These are phyloP conservation scores for Fusarium sp. DNA, from an alignment of 2,329 filamentous ascomycete genomes.

Conservation along the genomic window DNA sequence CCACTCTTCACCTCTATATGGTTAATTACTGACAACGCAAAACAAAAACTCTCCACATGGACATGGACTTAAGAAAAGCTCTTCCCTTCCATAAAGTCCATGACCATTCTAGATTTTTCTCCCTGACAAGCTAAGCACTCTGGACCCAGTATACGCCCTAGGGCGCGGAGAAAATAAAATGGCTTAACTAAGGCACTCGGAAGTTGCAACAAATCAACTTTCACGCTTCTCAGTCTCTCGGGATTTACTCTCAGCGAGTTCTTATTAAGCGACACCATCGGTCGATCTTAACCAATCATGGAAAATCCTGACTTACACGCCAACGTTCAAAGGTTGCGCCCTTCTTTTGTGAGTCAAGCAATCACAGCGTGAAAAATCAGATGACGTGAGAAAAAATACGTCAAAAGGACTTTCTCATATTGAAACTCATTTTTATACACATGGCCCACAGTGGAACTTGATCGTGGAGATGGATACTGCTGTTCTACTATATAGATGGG, in stretches of 20 bases:
- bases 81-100: neutral
- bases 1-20: neutral
- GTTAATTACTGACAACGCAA: neutral
- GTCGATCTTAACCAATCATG: slow-evolving; percentile 30
- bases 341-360: slow-evolving; percentile 23
- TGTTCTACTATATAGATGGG: slow-evolving; percentile 12
- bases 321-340: slow-evolving; percentile 19
- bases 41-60: neutral
- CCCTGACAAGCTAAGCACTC: neutral
- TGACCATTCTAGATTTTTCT: slow-evolving; percentile 14
- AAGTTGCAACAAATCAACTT: slow-evolving; percentile 1
- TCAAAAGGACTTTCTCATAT: neutral
- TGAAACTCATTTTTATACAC: neutral
- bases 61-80: neutral
- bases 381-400: slow-evolving; percentile 14
- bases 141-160: neutral
- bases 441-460: slow-evolving; percentile 30
- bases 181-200: neutral
- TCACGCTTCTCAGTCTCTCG: slow-evolving; percentile 1
- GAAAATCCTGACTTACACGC: slow-evolving; percentile 8
- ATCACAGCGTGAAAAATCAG: slow-evolving; percentile 10
- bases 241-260: neutral
- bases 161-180: neutral
- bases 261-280: slow-evolving; percentile 14
- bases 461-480: slow-evolving; percentile 10